Conservation (phyloP, 2,329 filamentous ascomycete species). For the Phaeosphaeriaceae sp. region DNA sequence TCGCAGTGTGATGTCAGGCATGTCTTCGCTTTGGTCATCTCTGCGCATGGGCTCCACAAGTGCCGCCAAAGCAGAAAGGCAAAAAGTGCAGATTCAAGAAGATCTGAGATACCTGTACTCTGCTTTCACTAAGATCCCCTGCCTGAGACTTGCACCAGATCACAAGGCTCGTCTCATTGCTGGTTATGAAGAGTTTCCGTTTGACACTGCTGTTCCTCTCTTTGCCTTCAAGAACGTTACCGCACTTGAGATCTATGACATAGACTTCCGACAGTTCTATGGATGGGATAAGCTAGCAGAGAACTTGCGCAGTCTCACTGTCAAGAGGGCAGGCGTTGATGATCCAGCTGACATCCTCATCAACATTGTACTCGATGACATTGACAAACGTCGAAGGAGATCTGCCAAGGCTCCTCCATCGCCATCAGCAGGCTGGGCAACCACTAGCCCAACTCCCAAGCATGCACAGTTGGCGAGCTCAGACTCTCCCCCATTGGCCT, state of each 20-base stretch:
- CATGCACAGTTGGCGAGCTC: conserved; percentile 72
- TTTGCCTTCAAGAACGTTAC: conserved; percentile 97
- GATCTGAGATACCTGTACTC: conserved; percentile 97
- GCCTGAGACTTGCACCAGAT: conserved; percentile 87
- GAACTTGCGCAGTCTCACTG: conserved; percentile 84
- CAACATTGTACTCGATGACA: conserved; percentile 93
- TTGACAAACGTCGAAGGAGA: conserved; percentile 86
- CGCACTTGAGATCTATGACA: conserved; percentile 89
- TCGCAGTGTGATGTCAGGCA: conserved; percentile 94
- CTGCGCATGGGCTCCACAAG: conserved; percentile 84
- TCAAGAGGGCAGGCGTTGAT: conserved; percentile 86
- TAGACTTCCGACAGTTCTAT: conserved; percentile 96
- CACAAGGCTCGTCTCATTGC: conserved; percentile 87
- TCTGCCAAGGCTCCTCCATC: conserved; percentile 86
- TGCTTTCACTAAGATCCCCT: conserved; percentile 97
- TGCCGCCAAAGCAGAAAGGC: conserved; percentile 83
- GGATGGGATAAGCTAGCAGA: conserved; percentile 96
- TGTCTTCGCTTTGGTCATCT: conserved; percentile 91
- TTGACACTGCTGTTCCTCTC: conserved; percentile 95
- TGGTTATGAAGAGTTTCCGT: conserved; percentile 96
- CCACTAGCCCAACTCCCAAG: conserved; percentile 66
- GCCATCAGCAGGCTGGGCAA: conserved; percentile 73
- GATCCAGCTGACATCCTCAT: conserved; percentile 90
- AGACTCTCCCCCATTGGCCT: conserved; percentile 63
- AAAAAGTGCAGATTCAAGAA: conserved; percentile 81